These are phyloP conservation scores for Pichia sp. DNA, from an alignment of 1,139 yeast genomes.

Conservation along the genomic window DNA sequence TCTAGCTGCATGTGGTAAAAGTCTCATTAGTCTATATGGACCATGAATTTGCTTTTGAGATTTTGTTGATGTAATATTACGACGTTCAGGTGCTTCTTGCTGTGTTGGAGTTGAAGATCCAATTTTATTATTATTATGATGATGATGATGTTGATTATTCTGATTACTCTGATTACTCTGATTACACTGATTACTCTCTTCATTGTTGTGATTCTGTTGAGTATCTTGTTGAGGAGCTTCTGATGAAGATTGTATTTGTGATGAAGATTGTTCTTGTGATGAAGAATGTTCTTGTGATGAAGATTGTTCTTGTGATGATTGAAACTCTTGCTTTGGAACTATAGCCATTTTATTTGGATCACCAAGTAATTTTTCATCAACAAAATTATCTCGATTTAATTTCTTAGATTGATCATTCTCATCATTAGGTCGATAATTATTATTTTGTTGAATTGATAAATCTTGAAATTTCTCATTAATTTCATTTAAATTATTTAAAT, in stretches of 20 bases:
- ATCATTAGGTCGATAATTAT: neutral
- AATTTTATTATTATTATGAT: neutral
- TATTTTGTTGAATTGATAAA: neutral
- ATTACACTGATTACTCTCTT: no score
- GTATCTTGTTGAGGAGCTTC: neutral
- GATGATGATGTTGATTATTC: constrained; percentile 9
- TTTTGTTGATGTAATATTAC: constrained; percentile 23
- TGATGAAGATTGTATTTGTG: neutral
- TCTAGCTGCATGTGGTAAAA: constrained; percentile 88
- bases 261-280: neutral
- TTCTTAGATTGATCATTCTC: neutral
- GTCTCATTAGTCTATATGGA: constrained; percentile 85
- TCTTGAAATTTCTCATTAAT: neutral
- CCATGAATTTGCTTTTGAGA: constrained; percentile 43
- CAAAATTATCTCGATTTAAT: constrained; percentile 4
- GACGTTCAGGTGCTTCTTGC: constrained; percentile 25
- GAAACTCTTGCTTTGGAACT: constrained; percentile 11
- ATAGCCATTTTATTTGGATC: constrained; percentile 23
- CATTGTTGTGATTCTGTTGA: no score
- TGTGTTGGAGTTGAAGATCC: neutral
- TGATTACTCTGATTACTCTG: neutral
- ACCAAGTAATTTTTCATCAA: constrained; percentile 13
- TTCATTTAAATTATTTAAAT: neutral
- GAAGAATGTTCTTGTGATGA: neutral
- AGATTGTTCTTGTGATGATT: neutral